Conservation (phyloP, 2,329 filamentous ascomycete species). For the Fusarium torulosum region DNA sequence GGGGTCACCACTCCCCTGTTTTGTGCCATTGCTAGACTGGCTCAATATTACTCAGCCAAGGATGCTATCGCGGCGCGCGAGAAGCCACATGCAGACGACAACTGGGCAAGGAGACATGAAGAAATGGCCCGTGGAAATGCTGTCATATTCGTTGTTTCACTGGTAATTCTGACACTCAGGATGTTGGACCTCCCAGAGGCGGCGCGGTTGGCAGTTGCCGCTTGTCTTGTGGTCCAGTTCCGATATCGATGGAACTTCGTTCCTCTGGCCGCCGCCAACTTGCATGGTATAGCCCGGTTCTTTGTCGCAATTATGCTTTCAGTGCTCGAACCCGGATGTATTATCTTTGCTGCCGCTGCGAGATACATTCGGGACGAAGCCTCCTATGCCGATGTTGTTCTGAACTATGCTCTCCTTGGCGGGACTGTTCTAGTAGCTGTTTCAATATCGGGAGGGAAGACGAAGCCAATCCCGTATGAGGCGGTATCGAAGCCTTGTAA, state of each 20-base stretch:
- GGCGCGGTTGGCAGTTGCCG: slow-evolving; percentile 29
- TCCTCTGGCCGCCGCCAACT: background rate
- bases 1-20: slow-evolving; percentile 39
- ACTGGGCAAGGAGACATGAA: slow-evolving; percentile 15
- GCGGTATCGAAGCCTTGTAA: slow-evolving; percentile 1
- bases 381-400: background rate
- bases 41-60: slow-evolving; percentile 36
- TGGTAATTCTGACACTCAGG: slow-evolving; percentile 2
- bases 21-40: slow-evolving; percentile 29
- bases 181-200: slow-evolving; percentile 23
- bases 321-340: slow-evolving; percentile 4
- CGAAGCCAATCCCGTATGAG: background rate
- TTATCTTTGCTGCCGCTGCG: slow-evolving; percentile 7
- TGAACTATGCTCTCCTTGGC: slow-evolving; percentile 24
- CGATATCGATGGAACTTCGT: slow-evolving; percentile 5
- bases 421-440: slow-evolving; percentile 12
- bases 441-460: background rate
- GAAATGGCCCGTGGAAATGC: slow-evolving; percentile 18
- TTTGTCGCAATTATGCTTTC: slow-evolving; percentile 11
- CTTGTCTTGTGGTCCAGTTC: slow-evolving; percentile 32
- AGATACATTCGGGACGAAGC: slow-evolving; percentile 4
- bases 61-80: slow-evolving; percentile 19
- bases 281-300: background rate
- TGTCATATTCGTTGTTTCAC: slow-evolving; percentile 18
- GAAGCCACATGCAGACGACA: slow-evolving; percentile 5